A percentile compares a stretch with the other conserved stretches of the same genome.
Conservation (phyloP, 768 basidiomycete species). For the Lactarius trivialis region DNA sequence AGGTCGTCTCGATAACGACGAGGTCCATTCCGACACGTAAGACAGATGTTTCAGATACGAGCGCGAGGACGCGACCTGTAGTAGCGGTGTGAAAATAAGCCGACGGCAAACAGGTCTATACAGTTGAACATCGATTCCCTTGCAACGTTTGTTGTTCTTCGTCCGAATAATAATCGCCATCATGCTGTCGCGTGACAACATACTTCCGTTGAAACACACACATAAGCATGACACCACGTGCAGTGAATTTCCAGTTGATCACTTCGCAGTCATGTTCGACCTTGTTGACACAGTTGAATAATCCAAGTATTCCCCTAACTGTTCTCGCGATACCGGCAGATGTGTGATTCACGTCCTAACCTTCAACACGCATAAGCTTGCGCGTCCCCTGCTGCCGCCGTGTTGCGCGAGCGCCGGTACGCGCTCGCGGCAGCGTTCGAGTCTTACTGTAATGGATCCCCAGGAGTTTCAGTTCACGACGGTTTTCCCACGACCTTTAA, state of each 20-base stretch:
- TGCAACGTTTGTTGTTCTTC: background rate
- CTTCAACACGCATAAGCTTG: background rate
- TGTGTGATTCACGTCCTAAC: background rate
- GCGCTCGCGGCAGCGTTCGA: too few species aligned
- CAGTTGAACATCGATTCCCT: background rate
- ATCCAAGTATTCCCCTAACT: too few species aligned
- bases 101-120: background rate
- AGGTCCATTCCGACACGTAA: background rate
- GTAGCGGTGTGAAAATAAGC: background rate
- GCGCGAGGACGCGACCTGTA: background rate
- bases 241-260: background rate
- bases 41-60: background rate
- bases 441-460: too few species aligned
- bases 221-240: background rate
- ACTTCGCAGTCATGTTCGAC: background rate
- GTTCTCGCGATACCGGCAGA: background rate
- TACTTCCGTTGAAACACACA: background rate
- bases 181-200: background rate
- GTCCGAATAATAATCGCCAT: background rate
- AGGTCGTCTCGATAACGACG: background rate
- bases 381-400: background rate
- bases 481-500: too few species aligned
- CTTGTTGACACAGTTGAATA: too few species aligned
- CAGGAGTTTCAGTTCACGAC: too few species aligned
- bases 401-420: background rate